A percentile compares a stretch with the other conserved stretches of the same genome.
Conservation (phyloP, 1,139 yeast genomes). For the Hemisphaericaspora lyxosophila region DNA sequence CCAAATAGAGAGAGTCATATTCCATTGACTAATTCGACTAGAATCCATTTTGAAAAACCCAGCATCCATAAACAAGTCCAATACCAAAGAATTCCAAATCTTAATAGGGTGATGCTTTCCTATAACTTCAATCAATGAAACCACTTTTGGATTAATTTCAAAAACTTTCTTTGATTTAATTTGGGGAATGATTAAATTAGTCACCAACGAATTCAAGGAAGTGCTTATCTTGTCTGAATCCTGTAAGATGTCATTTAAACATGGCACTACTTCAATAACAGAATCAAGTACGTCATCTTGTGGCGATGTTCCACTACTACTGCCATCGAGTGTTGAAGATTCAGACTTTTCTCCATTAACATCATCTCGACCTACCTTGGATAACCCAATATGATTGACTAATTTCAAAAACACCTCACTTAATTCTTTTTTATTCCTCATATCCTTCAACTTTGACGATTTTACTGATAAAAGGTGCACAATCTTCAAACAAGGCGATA, state of each 20-base stretch:
- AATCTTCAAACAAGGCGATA: conserved; percentile 54
- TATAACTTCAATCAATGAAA: conserved; percentile 39
- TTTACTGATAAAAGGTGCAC: conserved; percentile 55
- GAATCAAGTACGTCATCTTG: conserved; percentile 42
- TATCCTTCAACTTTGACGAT: conserved; percentile 61
- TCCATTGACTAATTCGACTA: conserved; percentile 45
- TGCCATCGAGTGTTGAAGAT: too few species aligned
- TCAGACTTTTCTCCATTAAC: conserved; percentile 18
- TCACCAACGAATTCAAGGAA: conserved; percentile 44
- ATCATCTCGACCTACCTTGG: conserved; percentile 15
- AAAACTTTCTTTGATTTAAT: conserved; percentile 39
- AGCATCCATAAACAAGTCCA: conserved; percentile 53
- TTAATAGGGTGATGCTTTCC: conserved; percentile 41
- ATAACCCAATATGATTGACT: conserved; percentile 6
- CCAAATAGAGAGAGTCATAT: conserved; percentile 55
- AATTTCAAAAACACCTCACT: conserved; percentile 50
- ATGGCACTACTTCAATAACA: conserved; percentile 37
- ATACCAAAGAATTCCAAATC: conserved; percentile 51
- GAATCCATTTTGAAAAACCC: conserved; percentile 40
- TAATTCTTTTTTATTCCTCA: conserved; percentile 64
- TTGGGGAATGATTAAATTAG: conserved; percentile 45
- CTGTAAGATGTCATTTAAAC: conserved; percentile 41
- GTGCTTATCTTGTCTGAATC: conserved; percentile 54
- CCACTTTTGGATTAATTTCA: conserved; percentile 31
- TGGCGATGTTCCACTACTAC: too few species aligned